Conservation (phyloP, 441 rosid species). For the Flueggea neowawraea region DNA sequence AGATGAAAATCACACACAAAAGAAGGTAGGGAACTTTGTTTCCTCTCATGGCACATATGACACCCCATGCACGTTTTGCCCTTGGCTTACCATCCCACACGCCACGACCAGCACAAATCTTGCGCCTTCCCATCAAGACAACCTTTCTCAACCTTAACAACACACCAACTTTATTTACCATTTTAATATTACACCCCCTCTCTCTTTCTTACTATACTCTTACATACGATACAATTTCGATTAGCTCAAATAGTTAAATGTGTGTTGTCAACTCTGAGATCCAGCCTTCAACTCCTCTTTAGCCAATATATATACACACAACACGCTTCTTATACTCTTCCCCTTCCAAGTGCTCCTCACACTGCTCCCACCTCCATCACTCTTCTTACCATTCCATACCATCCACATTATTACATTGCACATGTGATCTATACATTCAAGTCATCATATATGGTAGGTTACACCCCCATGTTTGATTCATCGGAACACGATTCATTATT, state of each 20-base stretch:
- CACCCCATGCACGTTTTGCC: too few relatives aligned
- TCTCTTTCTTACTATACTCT: neutral
- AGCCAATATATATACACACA: neutral
- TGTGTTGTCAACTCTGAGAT: neutral
- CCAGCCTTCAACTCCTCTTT: neutral
- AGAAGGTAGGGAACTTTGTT: too few relatives aligned
- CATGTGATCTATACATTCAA: too few relatives aligned
- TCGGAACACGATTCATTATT: too few relatives aligned
- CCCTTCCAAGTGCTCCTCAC: conserved; percentile 48
- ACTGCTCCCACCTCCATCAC: conserved; percentile 46
- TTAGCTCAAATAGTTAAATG: neutral
- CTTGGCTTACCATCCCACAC: conserved; percentile 44
- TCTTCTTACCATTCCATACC: conserved; percentile 34
- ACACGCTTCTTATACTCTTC: conserved; percentile 18
- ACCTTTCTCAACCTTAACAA: conserved; percentile 13
- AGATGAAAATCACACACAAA: too few relatives aligned
- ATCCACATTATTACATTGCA: too few relatives aligned
- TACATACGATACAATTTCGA: neutral
- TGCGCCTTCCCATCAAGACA: conserved; percentile 50
- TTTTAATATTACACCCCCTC: conserved; percentile 7
- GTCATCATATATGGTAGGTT: too few relatives aligned
- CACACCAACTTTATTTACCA: conserved; percentile 9
- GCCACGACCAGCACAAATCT: conserved; percentile 88
- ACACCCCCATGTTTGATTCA: too few relatives aligned
- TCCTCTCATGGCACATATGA: too few relatives aligned